phyloP scores from a whole-genome alignment of 441 rosid species.

The Hura crepitans region DNA sequence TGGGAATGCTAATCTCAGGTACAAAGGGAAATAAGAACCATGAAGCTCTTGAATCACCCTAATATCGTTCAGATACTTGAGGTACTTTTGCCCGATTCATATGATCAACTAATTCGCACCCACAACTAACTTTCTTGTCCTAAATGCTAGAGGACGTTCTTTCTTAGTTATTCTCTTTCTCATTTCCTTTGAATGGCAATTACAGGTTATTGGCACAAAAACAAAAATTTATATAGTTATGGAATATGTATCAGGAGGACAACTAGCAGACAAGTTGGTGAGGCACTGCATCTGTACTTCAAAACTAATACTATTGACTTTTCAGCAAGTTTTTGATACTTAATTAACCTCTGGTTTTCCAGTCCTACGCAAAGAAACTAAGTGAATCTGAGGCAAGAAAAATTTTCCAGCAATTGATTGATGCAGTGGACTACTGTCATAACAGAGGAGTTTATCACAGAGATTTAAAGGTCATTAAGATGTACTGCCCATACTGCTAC shows the following conservation, averaged over 20 bases:
- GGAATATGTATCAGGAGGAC: constrained; percentile 87
- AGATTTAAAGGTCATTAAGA: constrained; percentile 63
- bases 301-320: neutral
- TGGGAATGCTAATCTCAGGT: constrained; percentile 39
- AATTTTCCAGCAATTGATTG: constrained; percentile 75
- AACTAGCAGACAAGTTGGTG: constrained; percentile 78
- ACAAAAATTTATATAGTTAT: constrained; percentile 78
- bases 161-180: neutral
- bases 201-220: constrained; percentile 79
- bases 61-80: constrained; percentile 72
- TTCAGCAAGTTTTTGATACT: neutral
- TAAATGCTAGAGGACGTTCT: neutral
- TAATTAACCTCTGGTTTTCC: neutral
- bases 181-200: constrained; percentile 1
- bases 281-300: constrained; percentile 20
- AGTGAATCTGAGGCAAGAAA: constrained; percentile 71
- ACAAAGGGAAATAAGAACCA: constrained; percentile 72
- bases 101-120: neutral
- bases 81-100: constrained; percentile 34
- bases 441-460: constrained; percentile 84
- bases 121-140: constrained; percentile 6
- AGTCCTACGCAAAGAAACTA: constrained; percentile 50
- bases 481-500: neutral
- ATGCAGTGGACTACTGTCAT: constrained; percentile 84
- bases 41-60: constrained; percentile 87